Evolutionary conservation across 129 eudicot species (phyloP).

Genomic region (carrot (Daucus carota)): DH1_v3.0 NC_030383.2:11223001-11223500

Average conservation of each 20-base stretch:
- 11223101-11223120: constrained; percentile 39
- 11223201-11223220: constrained; percentile 31
- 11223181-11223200: constrained; percentile 37
- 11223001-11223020: too few relatives aligned
- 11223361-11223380: neutral
- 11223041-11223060: too few relatives aligned
- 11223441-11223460: too few relatives aligned
- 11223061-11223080: constrained; percentile 78
- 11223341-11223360: neutral
- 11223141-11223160: constrained; percentile 36
- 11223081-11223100: constrained; percentile 59
- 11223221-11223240: constrained; percentile 49
- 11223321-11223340: constrained; percentile 21
- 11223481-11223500: too few relatives aligned
- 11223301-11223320: constrained; percentile 86
- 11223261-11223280: constrained; percentile 94
- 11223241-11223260: constrained; percentile 95
- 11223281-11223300: constrained; percentile 87
- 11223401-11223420: too few relatives aligned
- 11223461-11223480: too few relatives aligned
- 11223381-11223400: too few relatives aligned
- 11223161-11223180: constrained; percentile 54
- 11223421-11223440: too few relatives aligned
- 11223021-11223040: too few relatives aligned
- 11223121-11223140: constrained; percentile 30